Evolutionary conservation across 345 rosid species (phyloP).

Genomic region (Odontarrhena argentea): DNA sequence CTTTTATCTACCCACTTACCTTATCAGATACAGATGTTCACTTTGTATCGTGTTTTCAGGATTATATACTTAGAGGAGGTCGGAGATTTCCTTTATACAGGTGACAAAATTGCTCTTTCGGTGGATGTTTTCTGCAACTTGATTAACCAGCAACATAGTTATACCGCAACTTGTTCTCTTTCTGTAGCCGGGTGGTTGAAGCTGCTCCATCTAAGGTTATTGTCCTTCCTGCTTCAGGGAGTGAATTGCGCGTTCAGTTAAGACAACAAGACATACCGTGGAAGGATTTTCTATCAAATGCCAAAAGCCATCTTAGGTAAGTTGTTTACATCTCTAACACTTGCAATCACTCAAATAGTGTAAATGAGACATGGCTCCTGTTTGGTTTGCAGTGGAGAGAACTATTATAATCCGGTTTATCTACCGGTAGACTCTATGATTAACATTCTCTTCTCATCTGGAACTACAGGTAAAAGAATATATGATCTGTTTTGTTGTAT

Average conservation of each 20-base stretch:
- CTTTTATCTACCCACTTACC: background rate
- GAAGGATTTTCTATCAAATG: slow-evolving; percentile 61
- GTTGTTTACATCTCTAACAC: slow-evolving; percentile 8
- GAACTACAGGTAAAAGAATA: slow-evolving; percentile 72
- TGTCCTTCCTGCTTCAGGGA: slow-evolving; percentile 69
- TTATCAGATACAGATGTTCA: background rate
- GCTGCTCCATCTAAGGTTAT: slow-evolving; percentile 72
- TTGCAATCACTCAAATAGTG: slow-evolving; percentile 4
- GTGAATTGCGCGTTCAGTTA: slow-evolving; percentile 48
- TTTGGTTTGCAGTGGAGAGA: slow-evolving; percentile 44
- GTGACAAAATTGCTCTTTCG: slow-evolving; percentile 41
- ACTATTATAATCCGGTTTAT: slow-evolving; percentile 53
- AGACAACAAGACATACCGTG: slow-evolving; percentile 75
- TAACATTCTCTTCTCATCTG: slow-evolving; percentile 89
- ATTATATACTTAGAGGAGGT: slow-evolving; percentile 79
- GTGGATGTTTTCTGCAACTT: background rate
- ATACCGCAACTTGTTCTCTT: background rate
- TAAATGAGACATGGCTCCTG: slow-evolving; percentile 10
- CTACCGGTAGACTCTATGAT: slow-evolving; percentile 58
- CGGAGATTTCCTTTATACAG: slow-evolving; percentile 80
- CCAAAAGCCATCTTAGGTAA: slow-evolving; percentile 53
- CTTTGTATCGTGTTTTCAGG: slow-evolving; percentile 51
- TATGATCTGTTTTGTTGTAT: background rate
- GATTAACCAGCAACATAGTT: background rate
- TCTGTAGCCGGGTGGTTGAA: slow-evolving; percentile 75